A percentile compares a stretch with the other conserved stretches of the same genome.
Conservation (phyloP, 1,139 yeast species). For the Starmera stellimalicola region DNA sequence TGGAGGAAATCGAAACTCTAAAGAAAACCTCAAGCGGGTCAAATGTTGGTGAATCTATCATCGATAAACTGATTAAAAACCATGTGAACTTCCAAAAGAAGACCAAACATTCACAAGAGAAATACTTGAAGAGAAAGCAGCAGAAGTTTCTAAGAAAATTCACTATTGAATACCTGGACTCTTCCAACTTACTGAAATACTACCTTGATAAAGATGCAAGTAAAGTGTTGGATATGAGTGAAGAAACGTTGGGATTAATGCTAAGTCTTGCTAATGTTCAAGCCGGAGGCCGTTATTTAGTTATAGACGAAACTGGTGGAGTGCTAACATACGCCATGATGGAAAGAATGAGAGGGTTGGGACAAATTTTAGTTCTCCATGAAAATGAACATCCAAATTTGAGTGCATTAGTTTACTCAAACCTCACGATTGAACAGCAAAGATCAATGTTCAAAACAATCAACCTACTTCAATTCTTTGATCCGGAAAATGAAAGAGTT, state of each 20-base stretch:
- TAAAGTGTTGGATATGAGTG: slow-evolving; percentile 72
- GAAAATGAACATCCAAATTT: slow-evolving; percentile 90
- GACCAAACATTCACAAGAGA: slow-evolving; percentile 84
- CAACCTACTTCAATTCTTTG: slow-evolving; percentile 71
- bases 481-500: slow-evolving; percentile 56
- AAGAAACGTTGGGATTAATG: slow-evolving; percentile 71
- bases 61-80: slow-evolving; percentile 70
- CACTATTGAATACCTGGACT: slow-evolving; percentile 71
- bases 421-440: slow-evolving; percentile 45
- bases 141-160: slow-evolving; percentile 83
- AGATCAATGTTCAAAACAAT: slow-evolving; percentile 54
- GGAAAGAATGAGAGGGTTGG: slow-evolving; percentile 84
- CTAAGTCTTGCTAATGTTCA: slow-evolving; percentile 71
- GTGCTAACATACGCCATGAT: slow-evolving; percentile 71
- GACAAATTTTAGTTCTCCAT: slow-evolving; percentile 68
- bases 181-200: slow-evolving; percentile 66
- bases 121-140: slow-evolving; percentile 83
- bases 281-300: slow-evolving; percentile 83
- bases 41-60: slow-evolving; percentile 68
- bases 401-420: slow-evolving; percentile 59
- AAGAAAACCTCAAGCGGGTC: slow-evolving; percentile 58
- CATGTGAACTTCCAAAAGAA: slow-evolving; percentile 86
- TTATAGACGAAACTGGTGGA: slow-evolving; percentile 90
- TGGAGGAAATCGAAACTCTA: slow-evolving; percentile 71
- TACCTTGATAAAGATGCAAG: slow-evolving; percentile 65